phyloP scores from a whole-genome alignment of 768 basidiomycete species.

The Omphalotus guepiniiformis region DNA sequence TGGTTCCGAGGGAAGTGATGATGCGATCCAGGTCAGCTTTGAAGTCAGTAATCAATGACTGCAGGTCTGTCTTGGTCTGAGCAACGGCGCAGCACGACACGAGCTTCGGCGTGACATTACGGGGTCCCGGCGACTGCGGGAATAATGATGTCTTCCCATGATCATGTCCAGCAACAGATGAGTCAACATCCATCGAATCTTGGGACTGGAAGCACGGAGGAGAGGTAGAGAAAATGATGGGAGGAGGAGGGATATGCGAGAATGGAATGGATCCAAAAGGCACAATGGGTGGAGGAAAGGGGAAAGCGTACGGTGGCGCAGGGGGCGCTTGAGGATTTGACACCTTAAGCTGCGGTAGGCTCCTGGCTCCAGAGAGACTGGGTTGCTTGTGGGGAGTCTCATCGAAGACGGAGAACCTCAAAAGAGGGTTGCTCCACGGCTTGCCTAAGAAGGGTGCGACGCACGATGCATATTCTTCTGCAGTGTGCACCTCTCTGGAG shows the following conservation, averaged over 20 bases:
- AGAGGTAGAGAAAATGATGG: conserved; percentile 28
- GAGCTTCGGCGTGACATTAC: conserved; percentile 11
- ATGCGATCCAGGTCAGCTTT: conserved; percentile 48
- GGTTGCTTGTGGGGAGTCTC: conserved; percentile 38
- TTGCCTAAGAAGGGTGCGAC: conserved; percentile 47
- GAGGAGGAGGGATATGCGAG: conserved; percentile 31
- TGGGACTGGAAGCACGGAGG: too few species aligned
- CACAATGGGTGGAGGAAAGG: conserved; percentile 9
- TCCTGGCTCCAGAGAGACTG: background rate
- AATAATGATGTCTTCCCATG: conserved; percentile 10
- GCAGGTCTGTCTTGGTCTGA: conserved; percentile 47
- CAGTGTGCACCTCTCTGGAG: conserved; percentile 52
- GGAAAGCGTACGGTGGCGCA: conserved; percentile 8
- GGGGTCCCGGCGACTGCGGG: conserved; percentile 12
- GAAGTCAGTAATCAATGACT: conserved; percentile 44
- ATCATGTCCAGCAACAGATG: conserved; percentile 13
- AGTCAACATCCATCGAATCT: conserved; percentile 19
- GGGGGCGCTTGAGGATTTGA: conserved; percentile 6
- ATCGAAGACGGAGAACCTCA: conserved; percentile 62
- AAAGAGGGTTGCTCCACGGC: conserved; percentile 52
- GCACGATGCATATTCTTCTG: conserved; percentile 52
- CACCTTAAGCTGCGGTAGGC: background rate
- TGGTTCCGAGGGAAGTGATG: conserved; percentile 20
- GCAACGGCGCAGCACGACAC: conserved; percentile 41
- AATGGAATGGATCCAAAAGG: conserved; percentile 21